Percentiles rank a stretch among this genome's conserved stretches.
Conservation (phyloP, 163 green algal species). For the Scenedesmus sp. region DNA sequence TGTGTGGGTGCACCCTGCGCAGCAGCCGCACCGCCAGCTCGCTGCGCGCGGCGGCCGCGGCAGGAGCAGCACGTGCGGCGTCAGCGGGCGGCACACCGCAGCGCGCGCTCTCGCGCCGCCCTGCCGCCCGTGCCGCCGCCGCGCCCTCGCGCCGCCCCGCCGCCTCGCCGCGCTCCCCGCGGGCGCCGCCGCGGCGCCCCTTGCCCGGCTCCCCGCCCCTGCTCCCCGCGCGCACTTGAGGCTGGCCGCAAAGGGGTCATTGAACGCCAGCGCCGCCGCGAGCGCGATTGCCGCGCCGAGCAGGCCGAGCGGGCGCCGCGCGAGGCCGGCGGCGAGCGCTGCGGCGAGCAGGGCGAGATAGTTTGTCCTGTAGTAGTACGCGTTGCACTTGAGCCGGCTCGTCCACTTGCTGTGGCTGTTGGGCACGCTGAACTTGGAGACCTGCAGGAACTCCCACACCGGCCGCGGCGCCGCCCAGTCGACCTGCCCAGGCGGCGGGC, state of each 20-base stretch:
- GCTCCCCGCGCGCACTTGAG: constrained; percentile 65
- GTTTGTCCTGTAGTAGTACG: constrained; percentile 70
- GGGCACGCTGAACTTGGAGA: constrained; percentile 54
- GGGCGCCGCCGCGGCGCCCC: not conserved
- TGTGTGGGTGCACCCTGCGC: constrained; percentile 40
- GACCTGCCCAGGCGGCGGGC: constrained; percentile 51
- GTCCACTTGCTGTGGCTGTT: constrained; percentile 56
- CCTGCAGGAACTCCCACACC: constrained; percentile 61
- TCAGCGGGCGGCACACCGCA: not conserved
- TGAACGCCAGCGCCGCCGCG: constrained; percentile 52
- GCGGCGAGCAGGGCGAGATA: constrained; percentile 62
- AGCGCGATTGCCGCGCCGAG: constrained; percentile 38
- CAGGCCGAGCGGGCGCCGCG: constrained; percentile 60
- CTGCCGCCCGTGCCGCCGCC: not conserved
- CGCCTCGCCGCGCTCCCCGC: not conserved
- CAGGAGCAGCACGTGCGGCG: not conserved
- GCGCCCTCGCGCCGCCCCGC: too few relatives aligned
- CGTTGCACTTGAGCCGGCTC: constrained; percentile 72
- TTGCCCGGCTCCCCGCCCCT: too few relatives aligned
- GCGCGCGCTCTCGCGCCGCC: not conserved
- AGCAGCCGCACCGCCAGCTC: constrained; percentile 41
- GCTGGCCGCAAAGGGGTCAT: constrained; percentile 63
- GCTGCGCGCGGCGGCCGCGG: constrained; percentile 32
- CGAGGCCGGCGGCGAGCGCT: constrained; percentile 49
- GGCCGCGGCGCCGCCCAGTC: constrained; percentile 60